These are phyloP conservation scores for Colletotrichum melonis DNA, from an alignment of 2,329 filamentous ascomycete species.

Conservation along the genomic window DNA sequence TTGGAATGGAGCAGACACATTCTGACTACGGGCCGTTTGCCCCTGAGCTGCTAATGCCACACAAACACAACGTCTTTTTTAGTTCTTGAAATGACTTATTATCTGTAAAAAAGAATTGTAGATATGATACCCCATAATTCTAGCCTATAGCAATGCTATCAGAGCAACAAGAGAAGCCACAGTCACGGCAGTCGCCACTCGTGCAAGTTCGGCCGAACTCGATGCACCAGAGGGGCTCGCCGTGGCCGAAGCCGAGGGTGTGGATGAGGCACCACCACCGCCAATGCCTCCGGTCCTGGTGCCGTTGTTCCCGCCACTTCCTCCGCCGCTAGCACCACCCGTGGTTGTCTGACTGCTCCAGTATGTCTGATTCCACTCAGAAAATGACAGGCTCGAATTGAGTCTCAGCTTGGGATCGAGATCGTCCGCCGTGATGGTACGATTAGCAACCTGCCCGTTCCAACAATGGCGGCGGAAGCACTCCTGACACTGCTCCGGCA, in stretches of 20 bases:
- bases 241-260: neutral
- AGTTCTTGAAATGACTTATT: neutral
- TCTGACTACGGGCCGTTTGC: slow-evolving; percentile 13
- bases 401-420: slow-evolving; percentile 38
- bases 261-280: neutral
- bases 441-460: slow-evolving; percentile 37
- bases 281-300: neutral
- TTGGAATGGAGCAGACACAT: neutral
- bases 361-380: slow-evolving; percentile 39
- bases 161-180: slow-evolving; percentile 10
- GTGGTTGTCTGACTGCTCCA: slow-evolving; percentile 12
- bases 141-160: neutral
- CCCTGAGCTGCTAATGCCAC: slow-evolving; percentile 17
- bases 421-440: slow-evolving; percentile 30
- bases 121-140: neutral
- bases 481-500: slow-evolving; percentile 39
- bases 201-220: neutral
- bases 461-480: slow-evolving; percentile 44
- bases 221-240: neutral
- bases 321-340: neutral
- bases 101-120: too few species aligned
- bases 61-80: slow-evolving; percentile 8
- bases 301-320: neutral
- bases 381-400: slow-evolving; percentile 38
- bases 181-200: slow-evolving; percentile 2